Percentiles rank a stretch among this genome's conserved stretches.
These are phyloP conservation scores for Curvularia sp. DNA, from an alignment of 2,329 filamentous ascomycete genomes.

Conservation along the genomic window DNA sequence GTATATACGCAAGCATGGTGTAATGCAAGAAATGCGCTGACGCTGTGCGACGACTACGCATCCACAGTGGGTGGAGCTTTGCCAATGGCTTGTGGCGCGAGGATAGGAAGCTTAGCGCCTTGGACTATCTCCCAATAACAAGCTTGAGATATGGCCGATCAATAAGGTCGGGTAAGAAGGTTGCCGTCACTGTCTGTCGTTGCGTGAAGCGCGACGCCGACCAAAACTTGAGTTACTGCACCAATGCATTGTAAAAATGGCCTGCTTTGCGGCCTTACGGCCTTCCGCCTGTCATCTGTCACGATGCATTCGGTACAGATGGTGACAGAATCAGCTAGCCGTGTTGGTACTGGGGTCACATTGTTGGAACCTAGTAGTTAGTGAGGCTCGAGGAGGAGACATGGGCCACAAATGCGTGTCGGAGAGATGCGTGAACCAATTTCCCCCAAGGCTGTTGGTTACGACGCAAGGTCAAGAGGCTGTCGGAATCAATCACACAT, in stretches of 20 bases:
- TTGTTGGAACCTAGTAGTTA: too few relatives aligned
- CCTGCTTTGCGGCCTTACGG: slow-evolving; percentile 9
- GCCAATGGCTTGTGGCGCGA: slow-evolving; percentile 1
- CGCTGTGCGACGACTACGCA: neutral
- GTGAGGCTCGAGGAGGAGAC: slow-evolving; percentile 15
- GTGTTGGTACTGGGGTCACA: slow-evolving; percentile 1
- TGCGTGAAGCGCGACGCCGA: slow-evolving; percentile 5
- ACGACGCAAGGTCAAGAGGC: slow-evolving; percentile 17
- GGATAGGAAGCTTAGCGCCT: neutral
- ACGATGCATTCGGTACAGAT: slow-evolving; percentile 23
- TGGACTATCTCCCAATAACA: slow-evolving; percentile 1
- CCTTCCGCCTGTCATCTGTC: slow-evolving; percentile 28
- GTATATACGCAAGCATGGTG: neutral
- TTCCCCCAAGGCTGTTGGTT: slow-evolving; percentile 21
- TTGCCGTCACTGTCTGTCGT: slow-evolving; percentile 14
- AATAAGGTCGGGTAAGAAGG: neutral
- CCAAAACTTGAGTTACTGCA: slow-evolving; percentile 8
- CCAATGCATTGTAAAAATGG: slow-evolving; percentile 13
- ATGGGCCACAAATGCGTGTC: slow-evolving; percentile 15
- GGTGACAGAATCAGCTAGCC: slow-evolving; percentile 11
- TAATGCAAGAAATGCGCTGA: neutral
- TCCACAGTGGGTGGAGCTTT: slow-evolving; percentile 7
- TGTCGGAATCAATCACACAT: slow-evolving; percentile 28
- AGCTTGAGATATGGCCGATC: neutral
- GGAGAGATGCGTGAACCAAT: slow-evolving; percentile 12